Conservation (phyloP, 1,139 yeast species). For the Spencermartinsiella ligniputridi region DNA sequence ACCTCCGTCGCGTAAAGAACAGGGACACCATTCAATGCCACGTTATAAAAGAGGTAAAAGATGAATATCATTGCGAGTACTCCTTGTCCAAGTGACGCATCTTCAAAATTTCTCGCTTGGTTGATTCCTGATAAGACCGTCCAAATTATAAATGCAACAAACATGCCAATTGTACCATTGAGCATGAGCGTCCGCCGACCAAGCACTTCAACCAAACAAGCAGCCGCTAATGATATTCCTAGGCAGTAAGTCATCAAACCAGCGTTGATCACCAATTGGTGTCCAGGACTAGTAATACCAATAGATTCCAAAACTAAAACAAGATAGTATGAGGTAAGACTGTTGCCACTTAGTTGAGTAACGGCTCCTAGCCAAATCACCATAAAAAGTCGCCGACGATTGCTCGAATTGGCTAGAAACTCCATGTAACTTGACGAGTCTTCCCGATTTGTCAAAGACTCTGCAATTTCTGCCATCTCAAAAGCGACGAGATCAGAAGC, state of each 20-base stretch:
- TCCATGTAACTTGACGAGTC: constrained; percentile 36
- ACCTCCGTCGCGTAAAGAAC: constrained; percentile 32
- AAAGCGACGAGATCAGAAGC: constrained; percentile 15
- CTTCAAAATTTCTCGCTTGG: constrained; percentile 5
- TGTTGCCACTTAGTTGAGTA: constrained; percentile 11
- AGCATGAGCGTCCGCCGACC: constrained; percentile 45
- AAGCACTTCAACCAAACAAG: constrained; percentile 14
- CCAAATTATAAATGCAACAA: constrained; percentile 12
- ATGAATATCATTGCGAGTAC: constrained; percentile 14
- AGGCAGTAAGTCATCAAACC: constrained; percentile 56
- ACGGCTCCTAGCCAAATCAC: background rate
- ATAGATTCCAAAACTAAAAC: constrained; percentile 9
- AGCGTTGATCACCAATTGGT: constrained; percentile 18
- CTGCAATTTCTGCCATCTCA: constrained; percentile 19
- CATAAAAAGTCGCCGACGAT: constrained; percentile 4
- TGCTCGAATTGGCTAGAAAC: constrained; percentile 24
- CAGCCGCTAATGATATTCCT: constrained; percentile 78
- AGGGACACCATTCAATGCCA: constrained; percentile 11
- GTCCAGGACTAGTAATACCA: constrained; percentile 13
- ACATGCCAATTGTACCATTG: constrained; percentile 32
- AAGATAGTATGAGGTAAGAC: constrained; percentile 13
- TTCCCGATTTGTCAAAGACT: constrained; percentile 20
- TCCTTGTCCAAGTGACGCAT: constrained; percentile 6
- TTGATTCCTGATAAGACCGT: constrained; percentile 11
- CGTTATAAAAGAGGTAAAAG: constrained; percentile 3